These are phyloP conservation scores for Fusarium incarnatum DNA, from an alignment of 2,329 filamentous ascomycete species.

Conservation along the genomic window DNA sequence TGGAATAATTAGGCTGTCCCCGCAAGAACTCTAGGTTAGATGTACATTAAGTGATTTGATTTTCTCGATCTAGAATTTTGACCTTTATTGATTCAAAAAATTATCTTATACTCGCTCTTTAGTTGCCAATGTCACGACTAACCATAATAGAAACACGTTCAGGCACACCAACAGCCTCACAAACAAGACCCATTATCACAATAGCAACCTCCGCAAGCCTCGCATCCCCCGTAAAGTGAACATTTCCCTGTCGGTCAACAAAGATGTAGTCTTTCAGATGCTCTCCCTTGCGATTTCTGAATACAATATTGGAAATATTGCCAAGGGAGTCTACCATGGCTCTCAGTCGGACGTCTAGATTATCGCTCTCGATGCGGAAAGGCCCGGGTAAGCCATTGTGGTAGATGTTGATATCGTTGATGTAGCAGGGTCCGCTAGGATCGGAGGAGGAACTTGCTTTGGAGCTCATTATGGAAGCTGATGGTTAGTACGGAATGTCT, in stretches of 20 bases:
- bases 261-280: not conserved
- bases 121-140: not conserved
- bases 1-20: no score
- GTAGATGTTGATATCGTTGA: not conserved
- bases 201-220: not conserved
- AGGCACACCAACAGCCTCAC: not conserved
- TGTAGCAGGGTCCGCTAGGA: not conserved
- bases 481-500: no score
- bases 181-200: not conserved
- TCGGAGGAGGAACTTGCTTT: not conserved
- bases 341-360: not conserved
- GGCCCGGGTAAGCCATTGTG: not conserved
- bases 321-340: not conserved
- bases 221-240: not conserved
- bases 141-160: not conserved
- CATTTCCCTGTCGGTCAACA: not conserved
- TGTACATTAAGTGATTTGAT: no score
- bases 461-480: not conserved
- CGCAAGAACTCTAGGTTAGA: no score
- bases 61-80: no score
- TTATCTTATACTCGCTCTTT: not conserved
- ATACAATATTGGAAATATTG: not conserved
- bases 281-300: not conserved
- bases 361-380: not conserved
- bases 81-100: no score